A percentile compares a stretch with the other conserved stretches of the same genome.
Conservation (phyloP, 2,329 filamentous ascomycete genomes). For the Plenodomus biglobosus region DNA sequence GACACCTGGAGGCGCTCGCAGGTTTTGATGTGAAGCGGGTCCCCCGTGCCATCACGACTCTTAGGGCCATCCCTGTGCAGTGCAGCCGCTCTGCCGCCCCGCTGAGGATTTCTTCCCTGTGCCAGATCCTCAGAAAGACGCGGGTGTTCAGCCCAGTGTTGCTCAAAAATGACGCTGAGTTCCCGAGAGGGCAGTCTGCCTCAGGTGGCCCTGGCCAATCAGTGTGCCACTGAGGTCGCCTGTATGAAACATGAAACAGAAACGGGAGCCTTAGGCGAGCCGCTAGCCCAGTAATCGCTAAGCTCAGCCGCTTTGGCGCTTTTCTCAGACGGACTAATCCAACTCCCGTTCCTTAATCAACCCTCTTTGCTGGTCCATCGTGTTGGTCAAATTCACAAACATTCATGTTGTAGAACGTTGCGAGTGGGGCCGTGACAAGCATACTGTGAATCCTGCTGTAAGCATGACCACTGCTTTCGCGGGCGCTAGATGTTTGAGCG, state of each 20-base stretch:
- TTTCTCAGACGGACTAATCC: slow-evolving; percentile 30
- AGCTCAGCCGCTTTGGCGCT: slow-evolving; percentile 31
- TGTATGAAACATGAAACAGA: slow-evolving; percentile 37
- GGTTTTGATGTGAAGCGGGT: slow-evolving; percentile 27
- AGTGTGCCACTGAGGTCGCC: slow-evolving; percentile 8
- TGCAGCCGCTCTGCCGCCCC: slow-evolving; percentile 20
- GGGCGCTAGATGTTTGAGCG: slow-evolving; percentile 7
- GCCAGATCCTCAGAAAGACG: slow-evolving; percentile 20
- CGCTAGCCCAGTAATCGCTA: slow-evolving; percentile 16
- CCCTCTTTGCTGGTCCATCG: slow-evolving; percentile 5
- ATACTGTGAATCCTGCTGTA: slow-evolving; percentile 1
- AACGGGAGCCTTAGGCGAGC: slow-evolving; percentile 24
- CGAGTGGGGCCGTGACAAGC: slow-evolving; percentile 11
- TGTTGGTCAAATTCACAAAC: slow-evolving; percentile 6
- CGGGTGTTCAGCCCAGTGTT: slow-evolving; percentile 19
- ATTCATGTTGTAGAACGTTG: slow-evolving; percentile 12
- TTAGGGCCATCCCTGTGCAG: slow-evolving; percentile 18
- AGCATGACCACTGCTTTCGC: slow-evolving; percentile 2
- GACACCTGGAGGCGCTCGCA: slow-evolving; percentile 6
- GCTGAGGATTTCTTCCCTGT: slow-evolving; percentile 27
- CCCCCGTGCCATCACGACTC: slow-evolving; percentile 9
- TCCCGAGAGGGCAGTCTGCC: slow-evolving; percentile 27
- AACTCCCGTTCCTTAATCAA: slow-evolving; percentile 37
- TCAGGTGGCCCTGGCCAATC: slow-evolving; percentile 30
- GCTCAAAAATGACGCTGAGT: slow-evolving; percentile 15